Conservation (phyloP, 129 eudicot genomes). For the Erigeron canadensis region DNA sequence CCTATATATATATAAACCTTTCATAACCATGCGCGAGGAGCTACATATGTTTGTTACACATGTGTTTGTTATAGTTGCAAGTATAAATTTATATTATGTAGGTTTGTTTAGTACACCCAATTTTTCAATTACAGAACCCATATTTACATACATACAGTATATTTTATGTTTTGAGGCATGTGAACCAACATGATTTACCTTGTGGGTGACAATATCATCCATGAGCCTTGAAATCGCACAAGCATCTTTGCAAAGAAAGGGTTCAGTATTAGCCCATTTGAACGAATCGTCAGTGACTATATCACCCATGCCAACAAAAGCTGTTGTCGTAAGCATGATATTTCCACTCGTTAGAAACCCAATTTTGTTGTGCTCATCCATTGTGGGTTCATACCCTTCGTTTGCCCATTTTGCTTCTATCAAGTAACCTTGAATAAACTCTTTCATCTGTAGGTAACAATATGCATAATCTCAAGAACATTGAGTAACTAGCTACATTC, state of each 20-base stretch:
- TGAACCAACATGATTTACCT: not conserved
- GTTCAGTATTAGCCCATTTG: not conserved
- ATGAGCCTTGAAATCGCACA: not conserved
- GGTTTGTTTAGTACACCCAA: too few relatives aligned
- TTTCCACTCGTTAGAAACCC: not conserved
- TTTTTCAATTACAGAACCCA: too few relatives aligned
- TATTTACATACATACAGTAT: too few relatives aligned
- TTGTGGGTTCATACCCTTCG: not conserved
- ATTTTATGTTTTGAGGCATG: too few relatives aligned
- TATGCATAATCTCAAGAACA: not conserved
- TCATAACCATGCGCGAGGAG: too few relatives aligned
- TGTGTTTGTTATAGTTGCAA: too few relatives aligned
- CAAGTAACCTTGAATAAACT: not conserved
- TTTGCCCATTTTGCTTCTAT: not conserved
- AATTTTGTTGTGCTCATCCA: not conserved
- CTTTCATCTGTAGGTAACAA: not conserved
- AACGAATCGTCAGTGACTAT: not conserved
- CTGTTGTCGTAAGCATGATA: not conserved
- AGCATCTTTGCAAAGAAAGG: not conserved
- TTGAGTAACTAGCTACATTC: too few relatives aligned
- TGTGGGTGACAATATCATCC: not conserved
- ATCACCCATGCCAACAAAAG: not conserved
- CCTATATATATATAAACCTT: too few relatives aligned
- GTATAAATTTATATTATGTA: too few relatives aligned
- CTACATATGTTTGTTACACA: too few relatives aligned